These are phyloP conservation scores for Rhynchospora pubera DNA, from an alignment of 176 grass and related monocot species.

Conservation along the genomic window DNA sequence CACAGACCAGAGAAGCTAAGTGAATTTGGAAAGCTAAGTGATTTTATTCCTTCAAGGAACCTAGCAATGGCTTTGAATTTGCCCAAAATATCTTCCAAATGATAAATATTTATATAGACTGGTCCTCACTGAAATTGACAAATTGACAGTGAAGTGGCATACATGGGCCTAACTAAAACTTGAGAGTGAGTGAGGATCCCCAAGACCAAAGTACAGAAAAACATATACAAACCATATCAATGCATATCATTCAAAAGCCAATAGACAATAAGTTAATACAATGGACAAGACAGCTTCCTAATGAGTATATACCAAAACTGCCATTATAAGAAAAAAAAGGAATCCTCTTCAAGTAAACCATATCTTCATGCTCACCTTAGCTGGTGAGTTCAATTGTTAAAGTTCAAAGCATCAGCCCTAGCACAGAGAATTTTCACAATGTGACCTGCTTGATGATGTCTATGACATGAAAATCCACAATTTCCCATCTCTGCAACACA, in stretches of 20 bases:
- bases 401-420: too few relatives aligned
- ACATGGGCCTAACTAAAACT: background rate
- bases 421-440: background rate
- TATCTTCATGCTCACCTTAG: background rate
- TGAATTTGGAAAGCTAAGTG: too few relatives aligned
- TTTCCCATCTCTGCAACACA: background rate
- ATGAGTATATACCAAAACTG: background rate
- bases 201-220: background rate
- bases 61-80: background rate
- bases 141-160: background rate
- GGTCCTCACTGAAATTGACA: background rate
- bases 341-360: background rate
- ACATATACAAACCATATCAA: background rate
- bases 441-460: background rate
- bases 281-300: background rate
- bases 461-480: background rate
- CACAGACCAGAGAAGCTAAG: background rate
- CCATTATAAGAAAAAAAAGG: background rate
- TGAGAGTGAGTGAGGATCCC: background rate
- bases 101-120: background rate
- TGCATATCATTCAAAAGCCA: too few relatives aligned
- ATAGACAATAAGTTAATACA: too few relatives aligned
- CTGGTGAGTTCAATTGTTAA: too few relatives aligned
- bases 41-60: background rate
- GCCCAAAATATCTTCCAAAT: background rate